Evolutionary conservation across 768 basidiomycete genomes (phyloP), one percentile per base, ranked within the genome.

Genomic region (Collybiopsis confluens): DNA sequence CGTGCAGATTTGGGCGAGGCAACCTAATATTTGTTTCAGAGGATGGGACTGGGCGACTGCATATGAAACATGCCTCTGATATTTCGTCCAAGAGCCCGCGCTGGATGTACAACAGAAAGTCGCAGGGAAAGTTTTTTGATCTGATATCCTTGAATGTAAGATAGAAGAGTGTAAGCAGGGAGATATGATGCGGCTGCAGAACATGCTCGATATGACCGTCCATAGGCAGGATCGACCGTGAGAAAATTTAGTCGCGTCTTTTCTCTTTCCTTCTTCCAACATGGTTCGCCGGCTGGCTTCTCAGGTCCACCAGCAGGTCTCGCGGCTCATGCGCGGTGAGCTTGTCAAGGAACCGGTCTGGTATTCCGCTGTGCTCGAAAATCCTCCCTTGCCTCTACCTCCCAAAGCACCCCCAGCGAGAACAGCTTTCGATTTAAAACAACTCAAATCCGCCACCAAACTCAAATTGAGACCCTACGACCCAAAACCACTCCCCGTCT

Each of bases 361-460:
- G 93, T 92, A 81, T 63, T 76, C 86, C 57, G 85, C 93, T 28
- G 91, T 94, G 33, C 79, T 93, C 13, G 80, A 90, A 56, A 79
- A 93, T 66, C 93, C 94, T n/a, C 94, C 93, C 13, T 79, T 92
- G 45, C 82, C 88, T 33, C 81, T 94, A 21, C 94, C 93, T 16
- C 74, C 94, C 1, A 86, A 85, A 68, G 78, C 82, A 36, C 81
- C 86, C 42, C 78, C 87, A 24, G 48, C 73, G 10, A 80, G 87
- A 16, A 74, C 80, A 1, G 61, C 69, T 21, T 83, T 79, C 57
- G 86, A 90, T 73, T 61, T 70, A 58, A 71, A 68, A 56, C 61
- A 66, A 23, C 33, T 27, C 49, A 53, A 36, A 37, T 54, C 62
- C 33, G 50, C 56, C 55, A 8, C 35, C 15, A 58, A 65, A 5